Evolutionary conservation across 2,329 filamentous ascomycete genomes (phyloP).

Genomic region (Amesomyces nigricolor): DNA sequence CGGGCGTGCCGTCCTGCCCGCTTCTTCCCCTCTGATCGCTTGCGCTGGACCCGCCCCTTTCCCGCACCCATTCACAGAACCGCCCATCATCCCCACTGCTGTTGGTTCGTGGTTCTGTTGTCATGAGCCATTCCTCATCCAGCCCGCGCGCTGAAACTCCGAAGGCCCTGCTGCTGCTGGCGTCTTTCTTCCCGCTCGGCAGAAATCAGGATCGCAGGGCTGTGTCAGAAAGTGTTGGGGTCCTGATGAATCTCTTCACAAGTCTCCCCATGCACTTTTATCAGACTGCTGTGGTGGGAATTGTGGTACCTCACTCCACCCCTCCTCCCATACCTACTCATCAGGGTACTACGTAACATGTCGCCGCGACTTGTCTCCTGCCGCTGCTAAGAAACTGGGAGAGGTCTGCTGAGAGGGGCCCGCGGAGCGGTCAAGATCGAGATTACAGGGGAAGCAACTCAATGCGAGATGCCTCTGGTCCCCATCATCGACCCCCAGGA

Average conservation of each 20-base stretch:
- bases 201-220: constrained; percentile 12
- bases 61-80: constrained; percentile 13
- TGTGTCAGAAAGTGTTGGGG: background rate
- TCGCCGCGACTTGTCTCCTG: background rate
- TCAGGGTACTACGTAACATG: no score
- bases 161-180: constrained; percentile 10
- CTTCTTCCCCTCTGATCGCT: constrained; percentile 13
- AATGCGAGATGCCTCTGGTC: constrained; percentile 2
- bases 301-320: constrained; percentile 2
- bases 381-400: background rate
- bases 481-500: background rate
- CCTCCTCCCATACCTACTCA: background rate
- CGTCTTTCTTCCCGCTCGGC: constrained; percentile 23
- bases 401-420: background rate
- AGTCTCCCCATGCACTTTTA: background rate
- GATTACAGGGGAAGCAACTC: background rate
- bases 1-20: constrained; percentile 19
- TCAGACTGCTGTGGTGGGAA: background rate
- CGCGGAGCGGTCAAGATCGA: background rate
- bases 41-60: constrained; percentile 12
- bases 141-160: constrained; percentile 15
- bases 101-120: constrained; percentile 8
- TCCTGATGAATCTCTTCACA: background rate
- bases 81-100: constrained; percentile 14
- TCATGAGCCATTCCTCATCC: constrained; percentile 18